Base-by-base conservation (phyloP, 2,329 filamentous ascomycete genomes). In the Zalaria obscura region DNA sequence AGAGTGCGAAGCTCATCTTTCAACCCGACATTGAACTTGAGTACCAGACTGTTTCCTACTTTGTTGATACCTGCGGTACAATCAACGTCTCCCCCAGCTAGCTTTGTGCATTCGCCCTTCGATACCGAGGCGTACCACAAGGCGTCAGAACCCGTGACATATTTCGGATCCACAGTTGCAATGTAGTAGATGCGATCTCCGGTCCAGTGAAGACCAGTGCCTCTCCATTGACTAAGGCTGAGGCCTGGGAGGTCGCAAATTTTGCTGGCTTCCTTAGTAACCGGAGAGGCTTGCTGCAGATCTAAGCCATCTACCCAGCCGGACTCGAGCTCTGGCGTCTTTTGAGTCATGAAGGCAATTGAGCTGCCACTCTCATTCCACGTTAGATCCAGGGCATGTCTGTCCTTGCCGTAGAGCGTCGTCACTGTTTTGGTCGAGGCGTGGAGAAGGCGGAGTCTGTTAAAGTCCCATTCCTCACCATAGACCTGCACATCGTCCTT, bases 401-500 rank as follows among this genome's bases (percentile, higher is more conserved):
- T 40, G 6, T 50, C 45, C 4, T 36, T 37, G 9, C 33, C 50
- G 10, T 45, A 45, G 3, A 50, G 33, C 34, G 27, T 52, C 39
- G 6, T 50, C 38, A 52, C 52, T 5, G 49, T 45, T 35, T 55
- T 50, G 0, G 51, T 57, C 5, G 41, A 47, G 2, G 64, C 36
- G 27, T 63, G 43, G 1, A 65, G 34, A 2, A 58, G 45, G 0
- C 56, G 49, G 7, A 66, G 47, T 6, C 52, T 53, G 9, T 48
- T 50, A 42, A 50, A 56, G 4, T 55, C 46, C 62, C 57, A 63
- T 8, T 56, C 49, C 32, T 59, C 46, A 26, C 57, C 61, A 55
- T 57, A 66, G 10, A 65, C 56, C 5, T 55, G 47, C 2, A 50
- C 52, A 42, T 61, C 62, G 27, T 57, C 50, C 5, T 56, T 55